These are phyloP conservation scores for Parathielavia appendiculata DNA, from an alignment of 495 filamentous ascomycete species.

Conservation along the genomic window DNA sequence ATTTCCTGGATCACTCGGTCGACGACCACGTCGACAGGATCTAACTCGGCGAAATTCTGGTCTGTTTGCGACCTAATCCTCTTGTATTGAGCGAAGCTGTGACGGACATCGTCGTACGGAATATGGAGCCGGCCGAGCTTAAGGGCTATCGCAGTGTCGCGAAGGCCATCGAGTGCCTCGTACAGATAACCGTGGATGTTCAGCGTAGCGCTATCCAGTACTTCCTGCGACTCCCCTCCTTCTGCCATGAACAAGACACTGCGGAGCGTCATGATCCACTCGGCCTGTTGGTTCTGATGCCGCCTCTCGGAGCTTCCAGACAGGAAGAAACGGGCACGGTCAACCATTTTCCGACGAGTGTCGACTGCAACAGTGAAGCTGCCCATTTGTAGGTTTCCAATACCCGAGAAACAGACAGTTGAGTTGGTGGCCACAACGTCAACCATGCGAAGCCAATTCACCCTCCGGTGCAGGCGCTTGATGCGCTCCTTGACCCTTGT, in stretches of 20 bases:
- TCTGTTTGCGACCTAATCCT: slow-evolving; percentile 29
- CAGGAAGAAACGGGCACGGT: slow-evolving; percentile 84
- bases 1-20: slow-evolving; percentile 74
- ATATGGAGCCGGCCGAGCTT: slow-evolving; percentile 87
- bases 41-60: slow-evolving; percentile 25
- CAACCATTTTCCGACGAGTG: slow-evolving; percentile 83
- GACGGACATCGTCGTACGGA: slow-evolving; percentile 77
- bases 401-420: slow-evolving; percentile 64
- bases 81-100: slow-evolving; percentile 51
- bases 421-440: slow-evolving; percentile 85
- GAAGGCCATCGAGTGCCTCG: slow-evolving; percentile 76
- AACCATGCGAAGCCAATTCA: slow-evolving; percentile 84
- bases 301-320: slow-evolving; percentile 63
- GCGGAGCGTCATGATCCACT: slow-evolving; percentile 85
- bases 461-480: slow-evolving; percentile 77
- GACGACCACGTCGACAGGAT: slow-evolving; percentile 58
- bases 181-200: slow-evolving; percentile 93
- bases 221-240: slow-evolving; percentile 77
- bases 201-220: slow-evolving; percentile 80
- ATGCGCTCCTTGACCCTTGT: slow-evolving; percentile 74
- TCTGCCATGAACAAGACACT: slow-evolving; percentile 85
- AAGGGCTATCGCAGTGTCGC: slow-evolving; percentile 82
- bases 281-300: slow-evolving; percentile 73
- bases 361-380: slow-evolving; percentile 82
- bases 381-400: slow-evolving; percentile 79